Evolutionary conservation across 2,329 filamentous ascomycete species (phyloP).

Genomic region (Achaetomium macrosporum): DNA sequence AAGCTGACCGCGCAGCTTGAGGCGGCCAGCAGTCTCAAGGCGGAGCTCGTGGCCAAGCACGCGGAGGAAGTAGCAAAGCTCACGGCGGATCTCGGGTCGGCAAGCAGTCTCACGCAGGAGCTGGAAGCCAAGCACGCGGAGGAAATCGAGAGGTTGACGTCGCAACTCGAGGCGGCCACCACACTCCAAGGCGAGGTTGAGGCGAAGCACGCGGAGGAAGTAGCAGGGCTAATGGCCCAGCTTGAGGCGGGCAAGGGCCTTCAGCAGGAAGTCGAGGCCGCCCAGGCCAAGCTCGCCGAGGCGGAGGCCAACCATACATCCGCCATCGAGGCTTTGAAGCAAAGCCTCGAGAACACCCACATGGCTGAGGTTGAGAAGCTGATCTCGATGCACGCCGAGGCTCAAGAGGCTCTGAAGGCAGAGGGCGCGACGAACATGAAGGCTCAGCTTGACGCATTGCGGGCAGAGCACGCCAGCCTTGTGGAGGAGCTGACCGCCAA

Average conservation of each 20-base stretch:
- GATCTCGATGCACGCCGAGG: conserved; percentile 38
- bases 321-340: conserved; percentile 37
- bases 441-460: conserved; percentile 37
- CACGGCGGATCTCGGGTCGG: conserved; percentile 28
- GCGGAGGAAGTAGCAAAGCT: conserved; percentile 29
- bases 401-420: conserved; percentile 40
- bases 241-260: conserved; percentile 29
- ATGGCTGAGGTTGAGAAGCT: conserved; percentile 42
- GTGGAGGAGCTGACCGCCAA: conserved; percentile 41
- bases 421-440: conserved; percentile 37
- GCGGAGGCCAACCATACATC: conserved; percentile 31
- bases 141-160: conserved; percentile 27
- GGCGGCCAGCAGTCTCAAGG: conserved; percentile 26
- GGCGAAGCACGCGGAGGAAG: conserved; percentile 29
- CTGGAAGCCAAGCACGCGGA: conserved; percentile 30
- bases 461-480: conserved; percentile 31
- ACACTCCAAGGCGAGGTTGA: conserved; percentile 23
- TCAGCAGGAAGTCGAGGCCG: conserved; percentile 20
- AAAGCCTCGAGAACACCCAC: conserved; percentile 36
- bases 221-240: conserved; percentile 29
- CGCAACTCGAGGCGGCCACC: conserved; percentile 32
- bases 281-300: conserved; percentile 31
- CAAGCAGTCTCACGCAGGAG: conserved; percentile 13
- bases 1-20: conserved; percentile 30
- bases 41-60: conserved; percentile 27